Conservation (phyloP, 192 early-diverging fungal genomes). For the Backusella parvicylindrica region DNA sequence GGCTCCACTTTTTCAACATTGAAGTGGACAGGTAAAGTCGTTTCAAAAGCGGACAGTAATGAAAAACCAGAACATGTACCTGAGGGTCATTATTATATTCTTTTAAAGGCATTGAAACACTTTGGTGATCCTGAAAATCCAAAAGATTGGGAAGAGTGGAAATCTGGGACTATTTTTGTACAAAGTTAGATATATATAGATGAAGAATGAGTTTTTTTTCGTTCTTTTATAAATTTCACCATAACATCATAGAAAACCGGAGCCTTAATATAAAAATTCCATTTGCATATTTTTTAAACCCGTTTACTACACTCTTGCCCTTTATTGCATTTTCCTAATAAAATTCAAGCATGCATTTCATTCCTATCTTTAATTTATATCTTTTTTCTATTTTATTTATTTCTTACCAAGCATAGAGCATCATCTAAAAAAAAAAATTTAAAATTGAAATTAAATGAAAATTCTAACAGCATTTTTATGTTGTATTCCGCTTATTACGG, state of each 20-base stretch:
- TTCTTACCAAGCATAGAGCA: not conserved
- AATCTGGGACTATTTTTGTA: slow-evolving; percentile 4
- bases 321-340: not conserved
- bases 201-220: not conserved
- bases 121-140: slow-evolving; percentile 28
- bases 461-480: not conserved
- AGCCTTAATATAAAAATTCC: not conserved
- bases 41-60: not conserved
- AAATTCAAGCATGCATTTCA: not conserved
- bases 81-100: slow-evolving; percentile 22
- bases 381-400: not conserved
- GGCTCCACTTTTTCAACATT: slow-evolving; percentile 27
- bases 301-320: not conserved
- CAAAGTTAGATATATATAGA: not conserved
- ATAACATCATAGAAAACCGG: not conserved
- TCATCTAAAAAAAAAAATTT: not conserved
- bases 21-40: not conserved
- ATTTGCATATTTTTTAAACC: not conserved
- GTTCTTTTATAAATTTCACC: not conserved
- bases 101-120: slow-evolving; percentile 20
- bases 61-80: not conserved
- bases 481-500: not conserved
- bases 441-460: not conserved
- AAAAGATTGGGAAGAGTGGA: slow-evolving; percentile 23
- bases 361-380: not conserved